Conservation (phyloP, 345 rosid genomes). For the Triadica sebifera region DNA sequence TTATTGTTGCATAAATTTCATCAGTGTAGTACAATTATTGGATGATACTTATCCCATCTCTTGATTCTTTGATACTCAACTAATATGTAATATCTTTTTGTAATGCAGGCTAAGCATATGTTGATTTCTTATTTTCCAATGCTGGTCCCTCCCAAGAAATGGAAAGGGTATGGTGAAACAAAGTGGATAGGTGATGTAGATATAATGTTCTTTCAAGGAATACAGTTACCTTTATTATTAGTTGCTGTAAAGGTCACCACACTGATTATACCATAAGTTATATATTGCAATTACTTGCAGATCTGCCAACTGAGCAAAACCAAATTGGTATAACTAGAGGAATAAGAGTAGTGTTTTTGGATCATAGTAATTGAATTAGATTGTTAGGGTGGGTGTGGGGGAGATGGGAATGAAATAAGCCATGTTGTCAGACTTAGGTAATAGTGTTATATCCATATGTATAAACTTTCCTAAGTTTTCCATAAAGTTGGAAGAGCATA, state of each 20-base stretch:
- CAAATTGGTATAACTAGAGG: too few species aligned
- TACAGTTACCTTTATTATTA: background rate
- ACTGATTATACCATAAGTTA: background rate
- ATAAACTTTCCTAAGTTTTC: background rate
- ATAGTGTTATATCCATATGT: background rate
- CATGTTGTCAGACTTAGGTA: background rate
- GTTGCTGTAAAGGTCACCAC: background rate
- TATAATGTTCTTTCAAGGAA: background rate
- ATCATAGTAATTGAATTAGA: background rate
- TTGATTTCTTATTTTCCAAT: constrained; percentile 89
- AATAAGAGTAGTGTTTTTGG: background rate
- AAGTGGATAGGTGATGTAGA: too few species aligned
- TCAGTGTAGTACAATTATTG: background rate
- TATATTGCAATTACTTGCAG: background rate
- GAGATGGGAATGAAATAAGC: background rate
- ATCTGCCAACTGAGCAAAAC: too few species aligned
- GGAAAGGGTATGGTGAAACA: constrained; percentile 97
- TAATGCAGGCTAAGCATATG: constrained; percentile 87
- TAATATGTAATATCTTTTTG: constrained; percentile 14
- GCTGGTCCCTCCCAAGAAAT: constrained; percentile 94
- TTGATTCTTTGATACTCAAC: constrained; percentile 4
- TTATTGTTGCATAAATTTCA: background rate
- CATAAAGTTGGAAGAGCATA: background rate
- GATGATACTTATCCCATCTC: constrained; percentile 1
- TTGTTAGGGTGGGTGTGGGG: background rate